A percentile compares a stretch with the other conserved stretches of the same genome.
These are phyloP conservation scores for Crithidia thermophila DNA, from an alignment of 208 protist species.

Conservation along the genomic window DNA sequence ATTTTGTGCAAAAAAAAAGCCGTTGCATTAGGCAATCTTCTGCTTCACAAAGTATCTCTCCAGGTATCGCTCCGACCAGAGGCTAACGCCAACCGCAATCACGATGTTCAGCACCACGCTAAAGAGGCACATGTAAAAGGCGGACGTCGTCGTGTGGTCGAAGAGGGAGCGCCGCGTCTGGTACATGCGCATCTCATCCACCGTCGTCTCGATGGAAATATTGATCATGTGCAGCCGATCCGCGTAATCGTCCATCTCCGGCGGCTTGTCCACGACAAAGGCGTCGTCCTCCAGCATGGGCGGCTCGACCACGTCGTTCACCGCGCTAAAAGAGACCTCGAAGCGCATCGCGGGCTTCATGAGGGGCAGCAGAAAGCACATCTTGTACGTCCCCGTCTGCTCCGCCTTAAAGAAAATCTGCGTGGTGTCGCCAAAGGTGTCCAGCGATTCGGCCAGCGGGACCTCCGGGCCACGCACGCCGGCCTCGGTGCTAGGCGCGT, in stretches of 20 bases:
- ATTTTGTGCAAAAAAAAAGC: constrained; percentile 11
- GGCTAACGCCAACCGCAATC: constrained; percentile 43
- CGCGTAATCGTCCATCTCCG: constrained; percentile 59
- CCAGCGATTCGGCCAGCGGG: constrained; percentile 30
- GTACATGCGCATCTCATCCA: constrained; percentile 63
- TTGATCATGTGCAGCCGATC: constrained; percentile 65
- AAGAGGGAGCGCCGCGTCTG: constrained; percentile 61
- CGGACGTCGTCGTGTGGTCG: constrained; percentile 46
- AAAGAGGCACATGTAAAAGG: constrained; percentile 52
- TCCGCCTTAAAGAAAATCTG: constrained; percentile 67
- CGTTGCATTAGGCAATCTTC: constrained; percentile 48
- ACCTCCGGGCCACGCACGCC: constrained; percentile 35
- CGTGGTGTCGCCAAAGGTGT: constrained; percentile 50
- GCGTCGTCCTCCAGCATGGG: constrained; percentile 53
- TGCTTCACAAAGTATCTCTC: constrained; percentile 67
- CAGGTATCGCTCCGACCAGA: constrained; percentile 59
- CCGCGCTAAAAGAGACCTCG: constrained; percentile 65
- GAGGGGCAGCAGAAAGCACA: constrained; percentile 64
- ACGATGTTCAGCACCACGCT: constrained; percentile 59
- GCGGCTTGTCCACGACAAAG: constrained; percentile 72
- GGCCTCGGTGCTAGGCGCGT: constrained; percentile 37
- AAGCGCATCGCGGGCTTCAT: constrained; percentile 62
- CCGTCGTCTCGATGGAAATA: constrained; percentile 54
- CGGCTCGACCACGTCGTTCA: constrained; percentile 59
- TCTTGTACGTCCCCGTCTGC: constrained; percentile 63